Conservation (phyloP, 2,329 filamentous ascomycete species). For the Calonectria pseudoreteaudii region DNA sequence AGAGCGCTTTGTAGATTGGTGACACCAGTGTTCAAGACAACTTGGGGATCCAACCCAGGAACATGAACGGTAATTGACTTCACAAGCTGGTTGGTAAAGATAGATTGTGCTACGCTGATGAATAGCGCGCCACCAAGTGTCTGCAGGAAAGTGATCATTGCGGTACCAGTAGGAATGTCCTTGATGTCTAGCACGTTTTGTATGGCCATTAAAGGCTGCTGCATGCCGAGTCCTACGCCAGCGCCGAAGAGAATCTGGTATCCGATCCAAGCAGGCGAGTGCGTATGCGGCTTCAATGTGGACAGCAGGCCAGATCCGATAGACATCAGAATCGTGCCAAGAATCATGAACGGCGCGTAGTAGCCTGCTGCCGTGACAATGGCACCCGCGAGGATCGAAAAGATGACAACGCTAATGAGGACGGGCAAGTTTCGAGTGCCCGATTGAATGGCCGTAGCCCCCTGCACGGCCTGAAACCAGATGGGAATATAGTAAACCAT, state of each 20-base stretch:
- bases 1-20: background rate
- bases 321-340: background rate
- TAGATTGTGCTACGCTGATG: background rate
- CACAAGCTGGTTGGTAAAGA: background rate
- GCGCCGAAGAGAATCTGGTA: background rate
- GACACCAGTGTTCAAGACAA: background rate
- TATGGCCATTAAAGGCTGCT: background rate
- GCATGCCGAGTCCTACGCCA: background rate
- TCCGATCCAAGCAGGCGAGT: background rate
- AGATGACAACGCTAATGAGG: background rate
- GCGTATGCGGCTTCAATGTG: background rate
- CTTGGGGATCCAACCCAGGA: background rate
- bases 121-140: background rate
- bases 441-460: background rate
- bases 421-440: background rate
- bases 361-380: background rate
- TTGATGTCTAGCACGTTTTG: background rate
- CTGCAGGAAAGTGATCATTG: background rate
- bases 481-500: background rate
- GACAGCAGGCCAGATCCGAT: background rate
- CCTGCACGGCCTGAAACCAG: background rate
- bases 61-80: background rate
- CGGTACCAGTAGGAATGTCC: background rate
- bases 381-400: background rate
- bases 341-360: background rate